Evolutionary conservation across 768 basidiomycete genomes (phyloP).

Genomic region (Boletellus sp.): DNA sequence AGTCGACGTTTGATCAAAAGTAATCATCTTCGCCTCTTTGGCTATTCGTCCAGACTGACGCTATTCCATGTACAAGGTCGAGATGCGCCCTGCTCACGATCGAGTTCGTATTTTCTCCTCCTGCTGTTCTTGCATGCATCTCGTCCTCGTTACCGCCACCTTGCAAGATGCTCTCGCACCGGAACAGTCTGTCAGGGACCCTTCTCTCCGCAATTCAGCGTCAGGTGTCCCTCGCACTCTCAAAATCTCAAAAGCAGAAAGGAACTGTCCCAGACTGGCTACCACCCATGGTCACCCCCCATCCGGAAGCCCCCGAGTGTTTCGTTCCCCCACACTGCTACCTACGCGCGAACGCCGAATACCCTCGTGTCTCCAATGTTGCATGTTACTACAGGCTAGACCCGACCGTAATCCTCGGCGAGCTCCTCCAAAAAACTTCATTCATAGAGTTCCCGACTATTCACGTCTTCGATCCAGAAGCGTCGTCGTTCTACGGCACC

Average conservation of each 20-base stretch:
- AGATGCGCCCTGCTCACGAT: slow-evolving; percentile 66
- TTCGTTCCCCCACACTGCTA: slow-evolving; percentile 59
- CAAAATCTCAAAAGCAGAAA: slow-evolving; percentile 42
- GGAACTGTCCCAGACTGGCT: slow-evolving; percentile 55
- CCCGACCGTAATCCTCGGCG: slow-evolving; percentile 41
- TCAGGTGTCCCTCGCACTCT: slow-evolving; percentile 31
- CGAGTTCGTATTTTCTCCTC: slow-evolving; percentile 65
- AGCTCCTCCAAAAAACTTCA: slow-evolving; percentile 51
- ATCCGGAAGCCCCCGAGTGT: slow-evolving; percentile 52
- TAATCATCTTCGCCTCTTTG: slow-evolving; percentile 36
- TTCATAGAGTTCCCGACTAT: slow-evolving; percentile 86
- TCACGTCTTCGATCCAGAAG: slow-evolving; percentile 61
- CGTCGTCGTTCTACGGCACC: slow-evolving; percentile 51
- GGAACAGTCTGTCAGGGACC: slow-evolving; percentile 47
- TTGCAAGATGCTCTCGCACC: slow-evolving; percentile 59
- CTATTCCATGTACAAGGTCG: slow-evolving; percentile 43
- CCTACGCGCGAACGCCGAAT: slow-evolving; percentile 44
- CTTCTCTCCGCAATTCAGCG: slow-evolving; percentile 50
- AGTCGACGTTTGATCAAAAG: slow-evolving; percentile 82
- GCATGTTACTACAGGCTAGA: slow-evolving; percentile 58
- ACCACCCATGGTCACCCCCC: slow-evolving; percentile 46
- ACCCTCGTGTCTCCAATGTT: slow-evolving; percentile 23
- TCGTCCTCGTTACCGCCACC: slow-evolving; percentile 36
- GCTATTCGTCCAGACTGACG: slow-evolving; percentile 13
- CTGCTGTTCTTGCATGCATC: slow-evolving; percentile 42